phyloP scores from a whole-genome alignment of 371 early-diverging fungal genomes.

The Circinella umbellata region DNA sequence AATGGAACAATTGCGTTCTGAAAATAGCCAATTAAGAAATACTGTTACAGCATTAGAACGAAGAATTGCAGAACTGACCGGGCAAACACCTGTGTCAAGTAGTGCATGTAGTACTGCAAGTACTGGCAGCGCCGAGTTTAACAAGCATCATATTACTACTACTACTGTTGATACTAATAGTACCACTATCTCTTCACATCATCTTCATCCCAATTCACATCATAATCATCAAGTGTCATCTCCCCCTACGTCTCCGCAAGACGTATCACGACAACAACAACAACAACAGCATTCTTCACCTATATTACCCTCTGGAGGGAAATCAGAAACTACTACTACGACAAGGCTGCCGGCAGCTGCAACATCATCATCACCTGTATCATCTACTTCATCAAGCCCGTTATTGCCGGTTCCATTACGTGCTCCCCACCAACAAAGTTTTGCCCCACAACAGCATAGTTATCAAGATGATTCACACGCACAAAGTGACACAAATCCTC shows the following conservation, averaged over 20 bases:
- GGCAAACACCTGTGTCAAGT: conserved; percentile 13
- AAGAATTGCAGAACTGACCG: conserved; percentile 20
- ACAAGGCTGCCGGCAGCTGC: conserved; percentile 3
- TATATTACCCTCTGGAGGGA: not conserved
- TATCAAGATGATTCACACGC: conserved; percentile 9
- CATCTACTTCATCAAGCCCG: conserved; percentile 6
- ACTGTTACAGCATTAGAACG: conserved; percentile 19
- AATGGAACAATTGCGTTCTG: conserved; percentile 43
- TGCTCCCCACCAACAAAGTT: conserved; percentile 7
- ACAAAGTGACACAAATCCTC: conserved; percentile 1
- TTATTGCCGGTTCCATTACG: conserved; percentile 16
- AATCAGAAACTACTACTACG: not conserved
- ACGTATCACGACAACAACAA: not conserved
- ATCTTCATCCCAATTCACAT: not conserved
- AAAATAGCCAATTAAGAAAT: conserved; percentile 40
- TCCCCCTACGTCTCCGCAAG: not conserved
- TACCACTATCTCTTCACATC: no score
- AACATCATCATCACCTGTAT: not conserved
- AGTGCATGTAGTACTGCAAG: conserved; percentile 4
- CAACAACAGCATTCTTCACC: conserved; percentile 17
- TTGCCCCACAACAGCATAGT: conserved; percentile 3
- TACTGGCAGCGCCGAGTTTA: conserved; percentile 8
- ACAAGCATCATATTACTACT: conserved; percentile 6
- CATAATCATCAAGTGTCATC: not conserved
- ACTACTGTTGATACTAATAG: not conserved